Base-by-base conservation (phyloP, 192 early-diverging fungal genomes). In the Backusella sp. region DNA sequence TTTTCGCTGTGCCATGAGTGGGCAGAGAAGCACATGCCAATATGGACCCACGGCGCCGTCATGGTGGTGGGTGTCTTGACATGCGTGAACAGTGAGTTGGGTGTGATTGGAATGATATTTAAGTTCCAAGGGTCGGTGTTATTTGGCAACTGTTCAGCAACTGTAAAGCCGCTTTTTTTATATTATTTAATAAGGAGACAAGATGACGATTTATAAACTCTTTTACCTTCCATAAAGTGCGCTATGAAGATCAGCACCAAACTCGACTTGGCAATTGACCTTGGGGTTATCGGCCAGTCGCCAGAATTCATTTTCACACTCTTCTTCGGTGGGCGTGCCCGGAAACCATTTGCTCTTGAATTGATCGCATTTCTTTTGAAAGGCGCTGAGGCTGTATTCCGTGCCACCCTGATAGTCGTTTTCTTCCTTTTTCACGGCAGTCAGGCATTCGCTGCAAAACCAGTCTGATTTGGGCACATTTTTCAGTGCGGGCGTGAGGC, bases 1-100 rank as follows among this genome's bases (percentile, higher is more conserved):
- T 99, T 96, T 82, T 99, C 97, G 53, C 93, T 94, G 77, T 99
- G 97, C 97, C 97, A 99, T 82, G 96, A 98, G 79, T 97, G 97
- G 6, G 96, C 94, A 28, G 93, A 93, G 74, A 98, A 98, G 67
- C 88, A 91, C 95, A 96, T 96, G 8, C 97, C 97, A 1, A 98
- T 92, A 73, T 99, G 97, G 30, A 99, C 84, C 96, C 96, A 99
- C 11, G 97, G 97, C 6, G 94, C 88, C 92, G 94, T 98, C 94
- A 99, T 97, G 4, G 96, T 96, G 21, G 98, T 97, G 76, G 97
- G 95, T 56, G 93, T 92, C 66, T 91, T 90, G 74, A 99, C 95
- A 79, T 96, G 88, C 46, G 90, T 87, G 73, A 99, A 94, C 17
- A 99, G 86, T 12, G 94, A 96, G n/a, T 87, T 88, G 17, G 88